A percentile compares a stretch with the other conserved stretches of the same genome.
Conservation (phyloP, 257 asterid species). For the Solanum verrucosum region DNA sequence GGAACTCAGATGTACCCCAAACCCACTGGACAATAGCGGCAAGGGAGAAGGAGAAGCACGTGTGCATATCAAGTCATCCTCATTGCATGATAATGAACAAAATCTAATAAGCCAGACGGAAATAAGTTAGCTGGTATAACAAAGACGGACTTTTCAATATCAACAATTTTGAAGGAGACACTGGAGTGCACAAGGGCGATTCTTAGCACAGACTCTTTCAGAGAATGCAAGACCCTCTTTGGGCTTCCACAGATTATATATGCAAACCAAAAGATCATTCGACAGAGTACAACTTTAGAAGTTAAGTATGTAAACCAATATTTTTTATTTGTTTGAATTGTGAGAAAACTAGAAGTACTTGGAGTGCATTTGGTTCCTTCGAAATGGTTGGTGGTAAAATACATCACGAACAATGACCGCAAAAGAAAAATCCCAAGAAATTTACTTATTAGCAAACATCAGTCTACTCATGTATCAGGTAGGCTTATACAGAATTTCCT, state of each 20-base stretch:
- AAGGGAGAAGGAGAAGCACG: conserved; percentile 62
- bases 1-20: conserved; percentile 45
- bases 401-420: background rate
- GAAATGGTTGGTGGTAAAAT: background rate
- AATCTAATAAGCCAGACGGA: conserved; percentile 1
- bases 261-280: background rate
- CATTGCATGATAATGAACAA: conserved; percentile 39
- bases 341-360: background rate
- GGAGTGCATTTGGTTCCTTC: background rate
- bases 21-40: conserved; percentile 48
- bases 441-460: background rate
- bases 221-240: conserved; percentile 58
- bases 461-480: background rate
- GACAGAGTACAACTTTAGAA: background rate
- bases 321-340: background rate
- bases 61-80: conserved; percentile 48
- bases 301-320: background rate
- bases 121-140: conserved; percentile 7
- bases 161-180: conserved; percentile 64
- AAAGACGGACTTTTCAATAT: conserved; percentile 55
- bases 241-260: conserved; percentile 27
- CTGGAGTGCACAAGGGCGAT: conserved; percentile 63
- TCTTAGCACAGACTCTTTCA: conserved; percentile 63
- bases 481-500: background rate
- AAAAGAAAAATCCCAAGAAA: background rate